A percentile compares a stretch with the other conserved stretches of the same genome.
phyloP scores from a whole-genome alignment of 441 rosid genomes.

The Corymbia citriodora region DNA sequence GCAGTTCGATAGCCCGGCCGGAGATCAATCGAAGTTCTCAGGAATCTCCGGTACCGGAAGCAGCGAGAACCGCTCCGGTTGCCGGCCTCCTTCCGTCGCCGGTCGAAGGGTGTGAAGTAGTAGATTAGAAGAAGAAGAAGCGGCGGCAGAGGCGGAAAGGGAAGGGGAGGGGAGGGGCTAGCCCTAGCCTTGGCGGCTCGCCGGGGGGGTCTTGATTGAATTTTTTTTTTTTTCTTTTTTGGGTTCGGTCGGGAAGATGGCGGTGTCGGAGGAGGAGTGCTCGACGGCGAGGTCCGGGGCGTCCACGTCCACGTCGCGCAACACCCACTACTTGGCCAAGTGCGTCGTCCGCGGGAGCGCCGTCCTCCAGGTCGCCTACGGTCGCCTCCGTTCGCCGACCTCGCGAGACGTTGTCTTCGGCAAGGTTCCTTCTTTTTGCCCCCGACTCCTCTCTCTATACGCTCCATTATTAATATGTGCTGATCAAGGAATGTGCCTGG shows the following conservation, averaged over 20 bases:
- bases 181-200: neutral
- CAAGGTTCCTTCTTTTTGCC: slow-evolving; percentile 38
- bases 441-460: neutral
- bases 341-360: slow-evolving; percentile 83
- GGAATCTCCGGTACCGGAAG: neutral
- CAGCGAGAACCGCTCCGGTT: neutral
- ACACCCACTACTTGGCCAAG: slow-evolving; percentile 75
- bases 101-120: neutral
- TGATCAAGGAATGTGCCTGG: neutral
- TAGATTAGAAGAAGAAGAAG: neutral
- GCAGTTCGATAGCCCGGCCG: neutral
- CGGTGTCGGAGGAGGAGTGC: slow-evolving; percentile 93
- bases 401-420: slow-evolving; percentile 81
- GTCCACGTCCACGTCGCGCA: slow-evolving; percentile 45
- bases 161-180: neutral
- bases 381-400: slow-evolving; percentile 67
- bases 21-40: neutral
- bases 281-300: slow-evolving; percentile 70
- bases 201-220: neutral
- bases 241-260: slow-evolving; percentile 32
- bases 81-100: neutral
- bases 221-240: neutral
- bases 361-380: slow-evolving; percentile 76
- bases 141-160: neutral
- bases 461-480: neutral